Conservation (phyloP, 2,329 filamentous ascomycete genomes). For the Spiromastix sp. region DNA sequence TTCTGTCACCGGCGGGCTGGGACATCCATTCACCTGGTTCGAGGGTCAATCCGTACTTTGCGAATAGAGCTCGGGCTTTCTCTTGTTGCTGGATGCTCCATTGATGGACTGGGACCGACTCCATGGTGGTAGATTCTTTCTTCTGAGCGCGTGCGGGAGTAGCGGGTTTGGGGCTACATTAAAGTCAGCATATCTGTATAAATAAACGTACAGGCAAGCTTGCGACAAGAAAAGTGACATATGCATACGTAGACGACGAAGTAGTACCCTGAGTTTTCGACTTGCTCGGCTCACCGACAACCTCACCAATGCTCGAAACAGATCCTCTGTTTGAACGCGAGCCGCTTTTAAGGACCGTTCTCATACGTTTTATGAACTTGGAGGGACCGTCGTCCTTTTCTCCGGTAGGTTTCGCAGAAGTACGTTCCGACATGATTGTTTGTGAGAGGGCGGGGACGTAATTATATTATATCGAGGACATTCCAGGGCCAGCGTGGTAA, state of each 20-base stretch:
- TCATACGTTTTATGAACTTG: slow-evolving; percentile 31
- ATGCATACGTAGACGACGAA: slow-evolving; percentile 6
- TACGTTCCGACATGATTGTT: slow-evolving; percentile 10
- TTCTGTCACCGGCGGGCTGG: slow-evolving; percentile 17
- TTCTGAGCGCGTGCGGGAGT: slow-evolving; percentile 6
- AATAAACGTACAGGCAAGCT: too few species aligned
- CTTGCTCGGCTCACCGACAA: slow-evolving; percentile 12
- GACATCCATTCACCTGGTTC: slow-evolving; percentile 34
- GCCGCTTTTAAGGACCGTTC: slow-evolving; percentile 24
- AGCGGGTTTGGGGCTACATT: background rate
- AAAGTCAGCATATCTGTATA: too few species aligned
- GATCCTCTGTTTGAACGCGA: slow-evolving; percentile 21
- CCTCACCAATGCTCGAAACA: slow-evolving; percentile 13
- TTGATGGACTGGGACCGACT: slow-evolving; percentile 16
- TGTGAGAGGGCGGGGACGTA: too few species aligned
- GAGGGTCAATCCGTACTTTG: slow-evolving; percentile 36
- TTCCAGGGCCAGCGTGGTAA: background rate
- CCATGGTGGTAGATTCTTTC: slow-evolving; percentile 3
- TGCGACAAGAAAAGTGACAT: too few species aligned
- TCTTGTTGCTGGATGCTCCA: slow-evolving; percentile 32
- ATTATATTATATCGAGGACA: background rate
- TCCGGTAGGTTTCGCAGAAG: slow-evolving; percentile 6
- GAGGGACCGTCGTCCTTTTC: slow-evolving; percentile 22
- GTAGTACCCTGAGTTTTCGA: slow-evolving; percentile 12
- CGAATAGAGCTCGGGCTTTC: slow-evolving; percentile 34